Evolutionary conservation across 2,329 filamentous ascomycete species (phyloP).

Genomic region (Xylariales sp.): DNA sequence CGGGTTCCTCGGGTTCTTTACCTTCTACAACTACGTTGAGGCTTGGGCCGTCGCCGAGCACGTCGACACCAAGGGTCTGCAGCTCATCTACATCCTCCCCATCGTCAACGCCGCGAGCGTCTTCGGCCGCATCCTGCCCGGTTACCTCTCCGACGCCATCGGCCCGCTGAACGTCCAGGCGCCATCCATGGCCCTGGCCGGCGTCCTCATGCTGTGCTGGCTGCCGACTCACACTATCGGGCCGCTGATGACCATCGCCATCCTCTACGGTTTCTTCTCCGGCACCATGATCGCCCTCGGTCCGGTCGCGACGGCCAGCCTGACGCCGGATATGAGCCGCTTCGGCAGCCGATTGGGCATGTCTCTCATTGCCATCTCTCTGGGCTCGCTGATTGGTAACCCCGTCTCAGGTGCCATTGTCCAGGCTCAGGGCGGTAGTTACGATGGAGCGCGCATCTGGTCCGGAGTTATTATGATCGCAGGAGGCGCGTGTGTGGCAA

Average conservation of each 20-base stretch:
- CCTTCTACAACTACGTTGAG: slow-evolving; percentile 33
- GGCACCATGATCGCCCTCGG: slow-evolving; percentile 36
- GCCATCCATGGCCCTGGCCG: slow-evolving; percentile 23
- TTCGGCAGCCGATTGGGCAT: slow-evolving; percentile 33
- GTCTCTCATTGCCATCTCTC: slow-evolving; percentile 24
- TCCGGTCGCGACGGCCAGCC: slow-evolving; percentile 28
- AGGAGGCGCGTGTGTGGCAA: neutral
- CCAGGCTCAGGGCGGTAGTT: slow-evolving; percentile 13
- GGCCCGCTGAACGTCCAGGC: slow-evolving; percentile 33
- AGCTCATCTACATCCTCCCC: slow-evolving; percentile 31
- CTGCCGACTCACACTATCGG: slow-evolving; percentile 19
- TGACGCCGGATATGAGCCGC: slow-evolving; percentile 32
- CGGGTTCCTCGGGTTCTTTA: slow-evolving; percentile 37
- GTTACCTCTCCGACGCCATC: slow-evolving; percentile 28
- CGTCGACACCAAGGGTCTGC: too few relatives aligned
- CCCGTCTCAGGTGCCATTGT: slow-evolving; percentile 29
- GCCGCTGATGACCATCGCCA: slow-evolving; percentile 9
- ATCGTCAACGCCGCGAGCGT: slow-evolving; percentile 34
- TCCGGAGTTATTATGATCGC: slow-evolving; percentile 13
- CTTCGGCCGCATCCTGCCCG: slow-evolving; percentile 32
- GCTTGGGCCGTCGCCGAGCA: slow-evolving; percentile 11
- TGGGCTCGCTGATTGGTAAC: slow-evolving; percentile 23
- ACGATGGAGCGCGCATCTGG: slow-evolving; percentile 28
- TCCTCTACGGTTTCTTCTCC: slow-evolving; percentile 33
- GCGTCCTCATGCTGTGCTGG: slow-evolving; percentile 29